Evolutionary conservation across 192 early-diverging fungal species (phyloP), one percentile per base, ranked within the genome.

Genomic region (Mortierella hygrophila): DNA sequence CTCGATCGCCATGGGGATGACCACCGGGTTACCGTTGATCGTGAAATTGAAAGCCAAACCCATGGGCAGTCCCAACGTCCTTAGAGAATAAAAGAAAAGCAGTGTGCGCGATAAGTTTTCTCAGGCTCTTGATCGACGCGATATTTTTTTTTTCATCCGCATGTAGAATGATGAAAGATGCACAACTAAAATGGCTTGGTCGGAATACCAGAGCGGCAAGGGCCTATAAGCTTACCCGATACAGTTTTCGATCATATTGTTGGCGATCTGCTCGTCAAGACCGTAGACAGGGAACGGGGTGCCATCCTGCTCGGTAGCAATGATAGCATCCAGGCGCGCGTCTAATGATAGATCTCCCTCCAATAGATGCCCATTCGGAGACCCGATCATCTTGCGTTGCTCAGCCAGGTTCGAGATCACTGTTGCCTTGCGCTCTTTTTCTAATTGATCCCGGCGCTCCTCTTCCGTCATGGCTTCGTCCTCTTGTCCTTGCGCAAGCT

Each of bases 241-340:
- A 75, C 94, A 94, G 85, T 95, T 95, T 82, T 96, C 95, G 42
- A 96, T 93, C 95, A 96, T 96, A 76, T 95, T 93, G 82, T 96
- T 91, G 13, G 95, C 95, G 37, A 94, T 90, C 54, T 92, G 75
- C 69, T 93, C 92, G 70, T 94, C 93, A 21, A 96, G 89, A 1
- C 92, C 92, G 75, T 89, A 76, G 23, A 96, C 86, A 3, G 94
- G 94, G 72, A 93, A 95, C 4, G 71, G 78, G 0, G 65, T 26
- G 0, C 77, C 80, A 21, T 84, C 76, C 23, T 82, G 82, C n/a
- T 85, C 79, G 7, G 79, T 72, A 0, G 82, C 83, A n/a, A 85
- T 73, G 38, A 85, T 72, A 15, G 77, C 83, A 55, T 85, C 83
- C 63, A 89, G 71, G 9, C 83, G 72, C 20, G 88, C 79, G 69